phyloP scores from a whole-genome alignment of 257 asterid genomes.

The Cynanchum wilfordii region DNA sequence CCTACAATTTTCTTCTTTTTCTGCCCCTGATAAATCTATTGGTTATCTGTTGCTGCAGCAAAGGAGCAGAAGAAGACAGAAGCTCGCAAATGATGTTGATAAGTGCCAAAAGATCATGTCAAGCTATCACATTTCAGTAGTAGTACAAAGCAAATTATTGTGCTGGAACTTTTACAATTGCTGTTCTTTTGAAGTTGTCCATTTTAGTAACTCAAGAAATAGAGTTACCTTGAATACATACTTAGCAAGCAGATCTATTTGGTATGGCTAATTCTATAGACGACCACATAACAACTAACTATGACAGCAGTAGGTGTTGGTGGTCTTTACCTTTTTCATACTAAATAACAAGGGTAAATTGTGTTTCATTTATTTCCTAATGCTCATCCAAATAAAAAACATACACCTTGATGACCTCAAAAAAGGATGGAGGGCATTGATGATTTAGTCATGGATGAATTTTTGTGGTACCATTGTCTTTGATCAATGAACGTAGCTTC shows the following conservation, averaged over 20 bases:
- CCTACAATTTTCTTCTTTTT: not conserved
- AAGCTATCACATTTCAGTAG: not conserved
- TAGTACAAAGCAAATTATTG: not conserved
- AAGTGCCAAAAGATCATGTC: not conserved
- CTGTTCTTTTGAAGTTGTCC: not conserved
- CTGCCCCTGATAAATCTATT: not conserved
- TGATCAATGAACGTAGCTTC: not conserved
- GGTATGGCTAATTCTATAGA: not conserved
- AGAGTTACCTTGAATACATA: not conserved
- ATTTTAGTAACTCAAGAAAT: not conserved
- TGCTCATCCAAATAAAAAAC: no score
- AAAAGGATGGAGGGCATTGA: no score
- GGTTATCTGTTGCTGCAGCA: conserved; percentile 37
- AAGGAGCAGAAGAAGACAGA: conserved; percentile 81
- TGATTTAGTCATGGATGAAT: no score
- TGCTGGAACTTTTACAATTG: not conserved
- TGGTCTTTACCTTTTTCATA: no score
- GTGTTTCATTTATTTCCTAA: no score
- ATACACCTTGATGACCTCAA: no score
- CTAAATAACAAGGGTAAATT: no score
- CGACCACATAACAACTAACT: no score
- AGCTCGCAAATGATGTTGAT: conserved; percentile 60
- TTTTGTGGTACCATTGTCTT: no score
- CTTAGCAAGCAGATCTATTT: not conserved
- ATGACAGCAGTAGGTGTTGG: no score